phyloP scores from a whole-genome alignment of 2,329 filamentous ascomycete species.

The Colletotrichum graminicola region DNA sequence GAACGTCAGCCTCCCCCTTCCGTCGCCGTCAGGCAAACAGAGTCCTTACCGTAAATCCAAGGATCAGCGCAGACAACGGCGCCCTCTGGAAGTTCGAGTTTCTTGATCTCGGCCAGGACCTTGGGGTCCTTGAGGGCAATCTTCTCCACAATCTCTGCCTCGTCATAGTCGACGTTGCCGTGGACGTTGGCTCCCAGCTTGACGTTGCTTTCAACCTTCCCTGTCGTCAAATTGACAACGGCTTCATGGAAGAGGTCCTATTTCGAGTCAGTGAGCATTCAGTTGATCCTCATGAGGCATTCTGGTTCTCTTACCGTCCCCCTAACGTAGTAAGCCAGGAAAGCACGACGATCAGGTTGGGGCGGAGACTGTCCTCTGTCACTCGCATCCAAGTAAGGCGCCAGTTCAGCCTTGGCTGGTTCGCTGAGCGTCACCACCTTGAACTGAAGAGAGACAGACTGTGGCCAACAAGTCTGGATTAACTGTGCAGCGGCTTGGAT shows the following conservation, averaged over 20 bases:
- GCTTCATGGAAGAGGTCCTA: constrained; percentile 74
- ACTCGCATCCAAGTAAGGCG: constrained; percentile 64
- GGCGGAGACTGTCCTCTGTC: constrained; percentile 51
- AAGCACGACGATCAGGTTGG: constrained; percentile 61
- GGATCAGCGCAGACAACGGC: constrained; percentile 68
- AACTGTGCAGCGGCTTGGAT: constrained; percentile 64
- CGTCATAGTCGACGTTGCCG: constrained; percentile 69
- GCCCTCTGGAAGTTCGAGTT: constrained; percentile 71
- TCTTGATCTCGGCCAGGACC: constrained; percentile 71
- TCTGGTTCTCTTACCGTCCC: constrained; percentile 63
- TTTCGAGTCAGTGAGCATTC: constrained; percentile 11
- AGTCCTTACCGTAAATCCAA: constrained; percentile 28
- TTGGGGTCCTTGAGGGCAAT: constrained; percentile 65
- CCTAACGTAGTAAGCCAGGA: constrained; percentile 69
- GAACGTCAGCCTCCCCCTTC: neutral
- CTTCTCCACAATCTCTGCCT: constrained; percentile 70
- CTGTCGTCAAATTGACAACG: constrained; percentile 62
- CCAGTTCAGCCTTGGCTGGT: constrained; percentile 64
- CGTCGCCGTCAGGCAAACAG: neutral
- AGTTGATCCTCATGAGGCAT: neutral
- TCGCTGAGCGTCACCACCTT: constrained; percentile 72
- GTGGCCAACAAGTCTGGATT: constrained; percentile 67
- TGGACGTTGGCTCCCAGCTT: constrained; percentile 71
- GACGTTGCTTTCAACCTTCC: constrained; percentile 66
- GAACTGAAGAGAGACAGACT: constrained; percentile 68